Evolutionary conservation across 441 rosid genomes (phyloP), one percentile per base, ranked within the genome.

Genomic region (Hura crepitans): DNA sequence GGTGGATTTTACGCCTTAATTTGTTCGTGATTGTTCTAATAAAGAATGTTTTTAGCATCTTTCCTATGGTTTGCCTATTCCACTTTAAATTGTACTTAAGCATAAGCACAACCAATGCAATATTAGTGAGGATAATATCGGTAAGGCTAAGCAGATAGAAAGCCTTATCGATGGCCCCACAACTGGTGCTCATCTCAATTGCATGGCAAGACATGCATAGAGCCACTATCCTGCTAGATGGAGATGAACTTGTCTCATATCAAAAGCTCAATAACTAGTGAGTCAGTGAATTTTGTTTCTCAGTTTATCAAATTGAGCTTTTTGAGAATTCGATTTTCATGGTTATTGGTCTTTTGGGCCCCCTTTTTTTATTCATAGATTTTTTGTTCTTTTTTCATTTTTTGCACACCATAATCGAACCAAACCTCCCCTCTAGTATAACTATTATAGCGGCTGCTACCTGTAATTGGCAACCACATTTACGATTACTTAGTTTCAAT

Each of bases 11-110:
- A 43, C 77, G 88, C 73, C 17, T 49, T 53, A 30, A 85, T 77
- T 72, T 81, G 86, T n/a, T 85, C 87, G 20, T 31, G 46, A 5
- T 87, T 88, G 77, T 83, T 91, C 98, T 97, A 89, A 69, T 81
- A 80, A 5, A 88, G 78, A 28, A 89, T 13, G 89, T 74, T 70
- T 88, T 91, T 13, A 89, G 78, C 72, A 71, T 60, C 77, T 87
- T 91, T 2, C 83, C 86, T 8, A 91, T 79, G 50, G 80, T 85
- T 35, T 84, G 78, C 66, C 89, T 93, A 85, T 91, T 93, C 55
- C 92, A 86, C 79, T 91, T 91, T 75, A 89, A 90, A 75, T 93
- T 93, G 85, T 84, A 94, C 72, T 85, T 88, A 59, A 93, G 84
- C 2, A 93, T 91, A 12, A 96, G 91, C 97, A 93, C 89, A 45